Evolutionary conservation across 176 grass and related monocot species (phyloP), one percentile per base, ranked within the genome.

Genomic region (Eragrostis curvula): DNA sequence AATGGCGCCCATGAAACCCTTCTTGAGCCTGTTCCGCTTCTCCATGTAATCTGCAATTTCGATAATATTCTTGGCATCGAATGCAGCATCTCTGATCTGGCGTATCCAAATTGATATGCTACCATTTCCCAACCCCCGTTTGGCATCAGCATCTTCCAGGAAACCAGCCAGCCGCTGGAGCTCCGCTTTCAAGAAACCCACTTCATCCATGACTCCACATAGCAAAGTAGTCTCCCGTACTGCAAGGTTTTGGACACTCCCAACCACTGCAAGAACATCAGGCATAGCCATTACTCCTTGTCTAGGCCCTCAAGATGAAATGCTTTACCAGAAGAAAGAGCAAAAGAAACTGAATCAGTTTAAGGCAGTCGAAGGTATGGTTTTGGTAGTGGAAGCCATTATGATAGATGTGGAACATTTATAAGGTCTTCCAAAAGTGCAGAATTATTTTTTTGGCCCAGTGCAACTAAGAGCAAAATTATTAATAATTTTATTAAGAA

Each of bases 1-100:
- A 44, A 85, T 1, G 2, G 51, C 23, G 13, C 66, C 51, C 10
- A 40, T 17, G 17, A 77, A 59, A 9, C 74, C 66, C 68, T 66
- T 79, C 48, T 68, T 85, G 18, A 55, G 29, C 39, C 45, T 65
- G 40, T 55, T 69, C 44, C 68, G 27, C 74, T 72, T 77, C 51
- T 57, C 3, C 58, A 78, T 48, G 52, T 20, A 46, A 23, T 71
- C 56, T 17, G 45, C 53, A 9, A 10, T 43, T 16, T 85, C 64
- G 5, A 79, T 20, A 30, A 40, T 20, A 46, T 79, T 58, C 74
- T 85, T 36, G 1, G 68, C 41, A 62, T 85, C 73, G 36, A 61
- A 79, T 2, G 39, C 17, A 7, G 77, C 83, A 46, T 60, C 83
- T 23, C 74, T 85, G 42, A 85, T 59, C 23, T 79, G 40, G 9